Base-by-base conservation (phyloP, 2,329 filamentous ascomycete genomes). In the Capronia coronata region DNA sequence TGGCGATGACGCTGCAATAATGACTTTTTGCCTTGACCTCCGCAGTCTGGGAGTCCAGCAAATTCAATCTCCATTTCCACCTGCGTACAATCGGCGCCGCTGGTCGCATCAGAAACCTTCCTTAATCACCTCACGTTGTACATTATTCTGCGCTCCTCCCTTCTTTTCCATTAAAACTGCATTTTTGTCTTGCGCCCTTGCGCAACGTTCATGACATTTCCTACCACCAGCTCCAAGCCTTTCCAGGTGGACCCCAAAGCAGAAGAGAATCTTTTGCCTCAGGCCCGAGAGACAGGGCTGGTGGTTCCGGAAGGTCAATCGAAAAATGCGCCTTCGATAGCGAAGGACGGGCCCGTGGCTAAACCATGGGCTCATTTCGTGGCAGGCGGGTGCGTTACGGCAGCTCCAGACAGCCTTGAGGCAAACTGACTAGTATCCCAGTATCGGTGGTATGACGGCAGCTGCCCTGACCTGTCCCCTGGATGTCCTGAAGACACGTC, bases 301-400 rank as follows among this genome's bases (percentile, higher is more conserved):
- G 62, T 66, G 18, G 50, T 64, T 18, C 68, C 66, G 9, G 61
- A 58, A 18, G 51, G 51, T 29, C 49, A 52, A 23, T 46, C 37
- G 44, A 46, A 55, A 53, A 23, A 59, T 60, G 47, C 46, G 52
- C 35, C 46, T 45, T 14, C 56, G 54, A 45, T 60, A 53, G 54
- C 54, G 30, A 52, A 54, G 45, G 32, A 56, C 16, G 61, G 67
- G 52, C 67, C 82, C 14, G 71, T 66, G 65, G 71, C 67, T 61
- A 90, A 89, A 68, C 89, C 88, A 67, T 94, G 88, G 86, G 86
- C 89, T 54, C 89, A 95, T 73, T 84, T 96, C 63, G 78, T 95
- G 51, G 90, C 90, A 47, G 90, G 90, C 76, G 90, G 83, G 88
- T 94, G 78, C 63, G 79, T 72, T 52, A 25, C 32, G 29, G 29